phyloP scores from a whole-genome alignment of 148 eudicot genomes.

The Suaeda aralocaspica region DNA sequence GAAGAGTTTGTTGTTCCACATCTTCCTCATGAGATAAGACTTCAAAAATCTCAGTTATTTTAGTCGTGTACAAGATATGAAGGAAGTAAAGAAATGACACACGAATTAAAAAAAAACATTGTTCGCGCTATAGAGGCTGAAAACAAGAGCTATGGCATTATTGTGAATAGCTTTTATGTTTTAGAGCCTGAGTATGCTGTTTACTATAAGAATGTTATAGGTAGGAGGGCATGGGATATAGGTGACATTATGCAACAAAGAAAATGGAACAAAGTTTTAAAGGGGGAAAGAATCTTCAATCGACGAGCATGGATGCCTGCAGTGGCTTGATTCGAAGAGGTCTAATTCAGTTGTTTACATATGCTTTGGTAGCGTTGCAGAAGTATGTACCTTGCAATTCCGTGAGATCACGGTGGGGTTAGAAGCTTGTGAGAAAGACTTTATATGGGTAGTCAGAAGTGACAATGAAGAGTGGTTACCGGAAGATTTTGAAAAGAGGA shows the following conservation, averaged over 20 bases:
- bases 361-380: slow-evolving; percentile 30
- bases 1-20: slow-evolving; percentile 30
- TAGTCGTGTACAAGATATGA: background rate
- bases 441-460: slow-evolving; percentile 35
- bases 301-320: slow-evolving; percentile 23
- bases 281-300: slow-evolving; percentile 27
- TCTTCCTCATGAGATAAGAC: slow-evolving; percentile 30
- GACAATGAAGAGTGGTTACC: slow-evolving; percentile 18
- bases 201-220: slow-evolving; percentile 19
- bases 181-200: slow-evolving; percentile 26
- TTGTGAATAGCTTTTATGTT: slow-evolving; percentile 36
- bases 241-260: slow-evolving; percentile 34
- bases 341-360: slow-evolving; percentile 30
- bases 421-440: slow-evolving; percentile 27
- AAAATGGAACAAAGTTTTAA: slow-evolving; percentile 18
- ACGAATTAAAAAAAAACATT: background rate
- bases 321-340: slow-evolving; percentile 31
- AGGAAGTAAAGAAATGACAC: background rate
- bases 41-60: slow-evolving; percentile 25
- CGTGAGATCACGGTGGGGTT: slow-evolving; percentile 25
- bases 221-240: slow-evolving; percentile 31
- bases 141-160: slow-evolving; percentile 28
- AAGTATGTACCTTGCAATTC: slow-evolving; percentile 18
- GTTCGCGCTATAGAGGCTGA: slow-evolving; percentile 22
- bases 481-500: slow-evolving; percentile 24